phyloP scores from a whole-genome alignment of 257 asterid species.

The Penstemon newberryi region DNA sequence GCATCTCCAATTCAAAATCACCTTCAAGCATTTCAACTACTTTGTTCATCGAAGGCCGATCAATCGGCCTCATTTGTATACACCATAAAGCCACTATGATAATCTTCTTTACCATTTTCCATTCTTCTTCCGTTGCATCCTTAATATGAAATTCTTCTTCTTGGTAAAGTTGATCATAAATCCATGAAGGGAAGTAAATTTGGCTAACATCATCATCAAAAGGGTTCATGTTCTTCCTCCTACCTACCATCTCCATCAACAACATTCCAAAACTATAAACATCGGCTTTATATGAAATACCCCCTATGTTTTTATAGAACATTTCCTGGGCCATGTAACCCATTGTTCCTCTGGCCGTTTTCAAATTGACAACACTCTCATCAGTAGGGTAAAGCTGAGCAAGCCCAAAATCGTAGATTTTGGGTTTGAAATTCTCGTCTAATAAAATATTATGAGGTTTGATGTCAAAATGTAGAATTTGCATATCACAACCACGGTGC shows the following conservation, averaged over 20 bases:
- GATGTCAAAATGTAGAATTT: slow-evolving; percentile 47
- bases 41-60: slow-evolving; percentile 53
- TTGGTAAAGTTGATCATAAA: slow-evolving; percentile 28
- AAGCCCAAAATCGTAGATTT: slow-evolving; percentile 45
- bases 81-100: slow-evolving; percentile 51
- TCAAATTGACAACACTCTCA: slow-evolving; percentile 25
- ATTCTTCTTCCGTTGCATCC: slow-evolving; percentile 37
- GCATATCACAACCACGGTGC: slow-evolving; percentile 47
- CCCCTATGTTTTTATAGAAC: slow-evolving; percentile 44
- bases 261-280: slow-evolving; percentile 49
- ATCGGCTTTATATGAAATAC: slow-evolving; percentile 43
- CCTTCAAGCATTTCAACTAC: slow-evolving; percentile 54
- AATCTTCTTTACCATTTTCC: slow-evolving; percentile 37
- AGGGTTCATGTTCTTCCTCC: slow-evolving; percentile 39
- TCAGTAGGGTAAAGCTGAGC: slow-evolving; percentile 34
- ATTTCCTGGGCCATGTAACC: slow-evolving; percentile 50
- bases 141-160: slow-evolving; percentile 40
- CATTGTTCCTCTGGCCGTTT: slow-evolving; percentile 47
- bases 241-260: slow-evolving; percentile 41
- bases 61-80: slow-evolving; percentile 49
- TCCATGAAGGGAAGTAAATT: slow-evolving; percentile 51
- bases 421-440: slow-evolving; percentile 39
- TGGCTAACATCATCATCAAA: slow-evolving; percentile 38
- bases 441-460: slow-evolving; percentile 43
- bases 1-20: slow-evolving; percentile 36